Evolutionary conservation across 306 rosid genomes (phyloP).

Genomic region (Vigna angularis): DNA sequence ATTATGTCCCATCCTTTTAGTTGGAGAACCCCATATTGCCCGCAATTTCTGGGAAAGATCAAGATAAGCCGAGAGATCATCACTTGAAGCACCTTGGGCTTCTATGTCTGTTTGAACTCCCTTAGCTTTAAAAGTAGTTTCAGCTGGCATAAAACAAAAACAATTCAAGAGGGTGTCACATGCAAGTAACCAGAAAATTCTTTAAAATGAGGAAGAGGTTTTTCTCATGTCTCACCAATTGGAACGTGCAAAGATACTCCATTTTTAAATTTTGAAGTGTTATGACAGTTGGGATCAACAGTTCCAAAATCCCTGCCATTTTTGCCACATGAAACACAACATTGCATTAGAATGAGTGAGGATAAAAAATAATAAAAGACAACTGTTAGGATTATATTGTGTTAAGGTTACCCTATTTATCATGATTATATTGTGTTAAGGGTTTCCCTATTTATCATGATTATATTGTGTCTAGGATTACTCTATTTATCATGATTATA

Average conservation of each 20-base stretch:
- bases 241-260: constrained; percentile 44
- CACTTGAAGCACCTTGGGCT: constrained; percentile 45
- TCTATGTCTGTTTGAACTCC: constrained; percentile 61
- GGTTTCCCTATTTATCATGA: no score
- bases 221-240: constrained; percentile 54
- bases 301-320: constrained; percentile 55
- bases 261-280: constrained; percentile 44
- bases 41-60: constrained; percentile 77
- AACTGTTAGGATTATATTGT: no score
- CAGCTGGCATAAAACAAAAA: constrained; percentile 43
- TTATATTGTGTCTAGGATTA: no score
- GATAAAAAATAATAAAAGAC: constrained; percentile 30
- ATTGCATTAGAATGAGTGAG: neutral
- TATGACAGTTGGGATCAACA: constrained; percentile 42
- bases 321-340: constrained; percentile 28
- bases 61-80: constrained; percentile 51
- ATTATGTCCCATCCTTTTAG: constrained; percentile 58
- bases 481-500: no score
- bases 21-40: constrained; percentile 68
- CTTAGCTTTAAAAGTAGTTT: constrained; percentile 48
- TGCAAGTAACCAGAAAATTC: constrained; percentile 31
- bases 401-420: no score
- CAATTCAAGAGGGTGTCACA: constrained; percentile 25
- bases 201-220: constrained; percentile 18
- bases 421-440: no score